These are phyloP conservation scores for Acanthamoeba triangularis DNA, from an alignment of 208 protist species.

Conservation along the genomic window DNA sequence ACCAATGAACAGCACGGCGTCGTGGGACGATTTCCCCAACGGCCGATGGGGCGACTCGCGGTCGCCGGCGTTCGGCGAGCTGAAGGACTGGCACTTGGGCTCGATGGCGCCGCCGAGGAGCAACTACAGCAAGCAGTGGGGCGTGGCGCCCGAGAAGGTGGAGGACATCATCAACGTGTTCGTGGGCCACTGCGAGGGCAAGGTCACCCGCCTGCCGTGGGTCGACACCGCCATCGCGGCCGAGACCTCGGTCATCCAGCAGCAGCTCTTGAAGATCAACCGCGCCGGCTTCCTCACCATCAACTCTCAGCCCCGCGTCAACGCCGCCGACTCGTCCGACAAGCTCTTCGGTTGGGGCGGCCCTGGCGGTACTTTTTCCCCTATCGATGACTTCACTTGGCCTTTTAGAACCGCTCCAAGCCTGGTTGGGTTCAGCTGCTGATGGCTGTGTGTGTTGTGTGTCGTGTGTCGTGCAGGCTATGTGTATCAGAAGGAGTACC, in stretches of 20 bases:
- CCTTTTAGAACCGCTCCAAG: background rate
- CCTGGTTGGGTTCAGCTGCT: background rate
- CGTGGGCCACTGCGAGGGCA: slow-evolving; percentile 89
- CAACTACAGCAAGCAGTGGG: slow-evolving; percentile 76
- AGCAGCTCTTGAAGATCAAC: slow-evolving; percentile 93
- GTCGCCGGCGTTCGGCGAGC: slow-evolving; percentile 92
- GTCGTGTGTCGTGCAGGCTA: slow-evolving; percentile 51
- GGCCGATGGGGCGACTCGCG: slow-evolving; percentile 92
- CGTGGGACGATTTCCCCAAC: slow-evolving; percentile 96
- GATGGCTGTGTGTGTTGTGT: background rate
- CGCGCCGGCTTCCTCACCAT: slow-evolving; percentile 95
- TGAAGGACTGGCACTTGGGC: slow-evolving; percentile 91
- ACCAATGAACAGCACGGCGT: slow-evolving; percentile 71
- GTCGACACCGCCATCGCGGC: slow-evolving; percentile 88
- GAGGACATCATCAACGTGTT: slow-evolving; percentile 86
- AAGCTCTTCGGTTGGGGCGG: slow-evolving; percentile 91
- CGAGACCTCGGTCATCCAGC: slow-evolving; percentile 90
- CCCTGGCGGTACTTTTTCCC: slow-evolving; percentile 77
- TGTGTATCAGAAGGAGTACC: slow-evolving; percentile 93
- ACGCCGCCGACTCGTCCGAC: slow-evolving; percentile 92
- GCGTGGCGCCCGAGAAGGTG: background rate
- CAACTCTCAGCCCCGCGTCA: slow-evolving; percentile 95
- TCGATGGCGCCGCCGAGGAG: background rate
- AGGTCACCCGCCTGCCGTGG: slow-evolving; percentile 90
- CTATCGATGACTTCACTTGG: background rate